Evolutionary conservation across 2,329 filamentous ascomycete genomes (phyloP).

Genomic region (Capronia coronata): DNA sequence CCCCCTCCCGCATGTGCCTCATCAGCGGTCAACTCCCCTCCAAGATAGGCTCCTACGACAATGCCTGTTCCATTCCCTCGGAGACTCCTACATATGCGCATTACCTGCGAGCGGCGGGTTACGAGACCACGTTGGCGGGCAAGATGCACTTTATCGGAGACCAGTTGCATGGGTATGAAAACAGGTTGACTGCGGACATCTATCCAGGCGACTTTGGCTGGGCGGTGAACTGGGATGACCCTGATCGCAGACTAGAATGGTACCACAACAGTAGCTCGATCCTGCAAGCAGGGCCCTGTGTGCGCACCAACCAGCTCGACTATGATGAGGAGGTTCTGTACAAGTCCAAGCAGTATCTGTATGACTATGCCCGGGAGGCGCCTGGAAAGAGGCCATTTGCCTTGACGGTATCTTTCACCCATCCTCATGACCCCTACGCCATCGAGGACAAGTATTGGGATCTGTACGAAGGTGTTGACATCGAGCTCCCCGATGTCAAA

Average conservation of each 20-base stretch:
- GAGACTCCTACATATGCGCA: conserved; percentile 89
- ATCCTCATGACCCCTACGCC: conserved; percentile 91
- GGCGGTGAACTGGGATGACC: conserved; percentile 93
- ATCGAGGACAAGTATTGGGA: conserved; percentile 95
- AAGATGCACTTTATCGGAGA: conserved; percentile 99
- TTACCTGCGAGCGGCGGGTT: conserved; percentile 76
- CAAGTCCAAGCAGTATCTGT: conserved; percentile 80
- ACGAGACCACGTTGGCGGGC: conserved; percentile 82
- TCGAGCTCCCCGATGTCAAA: conserved; percentile 67
- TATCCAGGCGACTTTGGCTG: conserved; percentile 92
- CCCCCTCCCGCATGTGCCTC: conserved; percentile 88
- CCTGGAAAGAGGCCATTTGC: conserved; percentile 73
- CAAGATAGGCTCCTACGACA: conserved; percentile 88
- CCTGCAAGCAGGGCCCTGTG: conserved; percentile 78
- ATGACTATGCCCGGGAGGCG: conserved; percentile 73
- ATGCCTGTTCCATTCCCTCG: conserved; percentile 74
- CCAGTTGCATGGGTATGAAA: conserved; percentile 89
- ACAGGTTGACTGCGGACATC: conserved; percentile 87
- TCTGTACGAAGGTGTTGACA: conserved; percentile 80
- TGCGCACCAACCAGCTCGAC: conserved; percentile 89
- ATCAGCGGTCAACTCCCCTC: conserved; percentile 86
- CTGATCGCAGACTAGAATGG: conserved; percentile 73
- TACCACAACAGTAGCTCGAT: conserved; percentile 96
- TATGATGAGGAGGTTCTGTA: conserved; percentile 97
- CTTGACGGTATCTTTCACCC: conserved; percentile 85